phyloP scores from a whole-genome alignment of 331 rosid species.

The Acacia pycnantha region DNA sequence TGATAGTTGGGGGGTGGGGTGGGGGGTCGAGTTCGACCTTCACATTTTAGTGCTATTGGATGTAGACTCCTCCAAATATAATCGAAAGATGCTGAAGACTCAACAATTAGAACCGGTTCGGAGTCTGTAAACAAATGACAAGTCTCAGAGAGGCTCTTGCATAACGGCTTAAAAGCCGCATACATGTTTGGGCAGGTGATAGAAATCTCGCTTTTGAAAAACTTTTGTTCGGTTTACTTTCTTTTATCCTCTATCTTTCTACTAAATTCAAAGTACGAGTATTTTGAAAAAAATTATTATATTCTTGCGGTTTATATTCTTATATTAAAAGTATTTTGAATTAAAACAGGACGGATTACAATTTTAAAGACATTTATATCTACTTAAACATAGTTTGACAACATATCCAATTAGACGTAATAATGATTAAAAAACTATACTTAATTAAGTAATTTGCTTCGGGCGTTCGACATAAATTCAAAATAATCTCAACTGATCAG shows the following conservation, averaged over 20 bases:
- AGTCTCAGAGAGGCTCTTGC: neutral
- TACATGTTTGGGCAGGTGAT: neutral
- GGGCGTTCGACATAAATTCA: neutral
- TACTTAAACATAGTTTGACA: neutral
- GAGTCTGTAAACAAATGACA: neutral
- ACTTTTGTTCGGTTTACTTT: no score
- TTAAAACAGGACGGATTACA: neutral
- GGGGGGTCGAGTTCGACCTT: constrained; percentile 20
- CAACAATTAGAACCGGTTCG: neutral
- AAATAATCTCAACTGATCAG: neutral
- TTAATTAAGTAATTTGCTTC: neutral
- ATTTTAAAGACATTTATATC: neutral
- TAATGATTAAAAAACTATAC: neutral
- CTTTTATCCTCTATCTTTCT: neutral
- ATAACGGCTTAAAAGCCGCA: neutral
- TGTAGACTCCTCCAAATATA: constrained; percentile 3
- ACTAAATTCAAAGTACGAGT: neutral
- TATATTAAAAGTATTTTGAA: no score
- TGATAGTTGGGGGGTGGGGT: constrained; percentile 10
- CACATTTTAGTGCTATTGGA: neutral
- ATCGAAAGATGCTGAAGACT: neutral
- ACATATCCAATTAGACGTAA: neutral
- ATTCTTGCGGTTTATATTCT: no score
- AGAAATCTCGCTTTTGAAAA: neutral
- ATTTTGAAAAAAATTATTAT: no score